Evolutionary conservation across 306 rosid genomes (phyloP), one percentile per base, ranked within the genome.

Genomic region (Potentilla sterilis): DNA sequence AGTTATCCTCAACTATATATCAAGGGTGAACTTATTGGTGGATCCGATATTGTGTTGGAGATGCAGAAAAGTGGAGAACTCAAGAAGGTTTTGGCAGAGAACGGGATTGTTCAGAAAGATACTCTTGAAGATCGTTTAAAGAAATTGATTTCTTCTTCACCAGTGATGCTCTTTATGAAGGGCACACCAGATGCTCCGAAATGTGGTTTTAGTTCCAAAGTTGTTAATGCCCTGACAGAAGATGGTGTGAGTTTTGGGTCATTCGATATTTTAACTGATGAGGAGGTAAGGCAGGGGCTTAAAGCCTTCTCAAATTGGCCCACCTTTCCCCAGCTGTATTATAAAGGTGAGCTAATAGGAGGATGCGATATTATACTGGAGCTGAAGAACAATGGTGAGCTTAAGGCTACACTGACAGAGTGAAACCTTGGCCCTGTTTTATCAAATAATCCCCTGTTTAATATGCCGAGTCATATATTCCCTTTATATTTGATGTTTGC

Each of bases 1-100:
- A 92, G 98, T 77, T 95, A 90, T 76, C 98, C 98, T 28, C 97
- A 92, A 74, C 82, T 95, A 28, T 90, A 95, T 77, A 83, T 95
- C 49, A 88, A 83, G 82, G 87, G 89, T 9, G 93, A 95, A 78
- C 91, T 95, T 49, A 83, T 95, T 72, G 97, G 97, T 19, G 97
- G 98, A 78, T 92, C 98, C 22, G 98, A 95, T 86, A 90, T 95
- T 74, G 89, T 90, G 48, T 72, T 95, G 88, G 93, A 95, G 83
- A 95, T 95, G 97, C 98, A 92, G 52, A 95, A 87, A 85, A 90
- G 97, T 14, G 97, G 98, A 70, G 97, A 95, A 75, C 96, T 95
- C 46, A 44, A 79, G 80, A 90, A 83, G 71, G 83, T 81, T 32
- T 81, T 95, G 69, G 85, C 61, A 0, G 97, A 86, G 79, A 92